Conservation (phyloP, 1,284 basidiomycete genomes). For the Cutaneotrichosporon arboriforme region DNA sequence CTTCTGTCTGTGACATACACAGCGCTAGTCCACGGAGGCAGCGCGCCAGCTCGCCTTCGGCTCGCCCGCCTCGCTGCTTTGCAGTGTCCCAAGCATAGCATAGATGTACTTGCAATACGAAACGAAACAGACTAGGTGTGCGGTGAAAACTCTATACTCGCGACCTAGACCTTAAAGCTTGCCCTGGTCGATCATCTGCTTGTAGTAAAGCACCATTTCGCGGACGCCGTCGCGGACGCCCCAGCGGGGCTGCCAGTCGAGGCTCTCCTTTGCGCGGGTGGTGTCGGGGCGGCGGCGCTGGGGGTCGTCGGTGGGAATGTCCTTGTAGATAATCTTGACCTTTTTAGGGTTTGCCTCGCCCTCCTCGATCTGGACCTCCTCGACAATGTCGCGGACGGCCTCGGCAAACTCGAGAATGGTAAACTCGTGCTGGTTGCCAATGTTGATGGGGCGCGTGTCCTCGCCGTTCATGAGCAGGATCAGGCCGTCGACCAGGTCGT, state of each 20-base stretch:
- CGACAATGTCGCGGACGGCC: slow-evolving; percentile 79
- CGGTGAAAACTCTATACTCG: background rate
- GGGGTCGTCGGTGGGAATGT: slow-evolving; percentile 88
- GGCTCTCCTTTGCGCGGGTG: slow-evolving; percentile 73
- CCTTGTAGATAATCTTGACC: slow-evolving; percentile 72
- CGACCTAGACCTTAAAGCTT: slow-evolving; percentile 7
- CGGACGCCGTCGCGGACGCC: slow-evolving; percentile 43
- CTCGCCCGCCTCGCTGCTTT: no score
- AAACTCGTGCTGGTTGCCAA: slow-evolving; percentile 90
- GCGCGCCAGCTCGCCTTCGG: no score
- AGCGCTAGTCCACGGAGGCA: no score
- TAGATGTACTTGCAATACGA: background rate
- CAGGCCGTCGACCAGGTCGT: slow-evolving; percentile 56
- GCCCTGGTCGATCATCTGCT: slow-evolving; percentile 15
- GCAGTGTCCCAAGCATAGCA: slow-evolving; percentile 5
- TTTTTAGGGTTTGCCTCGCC: slow-evolving; percentile 56
- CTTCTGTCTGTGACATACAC: no score
- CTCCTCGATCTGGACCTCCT: slow-evolving; percentile 79
- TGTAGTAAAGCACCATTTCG: slow-evolving; percentile 24
- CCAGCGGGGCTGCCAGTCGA: slow-evolving; percentile 89
- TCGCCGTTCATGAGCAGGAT: slow-evolving; percentile 88
- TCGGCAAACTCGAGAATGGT: slow-evolving; percentile 85
- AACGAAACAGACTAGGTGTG: background rate
- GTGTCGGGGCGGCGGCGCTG: slow-evolving; percentile 90
- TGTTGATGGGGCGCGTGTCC: slow-evolving; percentile 88